These are phyloP conservation scores for Cordyceps cicadae DNA, from an alignment of 2,329 filamentous ascomycete species.

Conservation along the genomic window DNA sequence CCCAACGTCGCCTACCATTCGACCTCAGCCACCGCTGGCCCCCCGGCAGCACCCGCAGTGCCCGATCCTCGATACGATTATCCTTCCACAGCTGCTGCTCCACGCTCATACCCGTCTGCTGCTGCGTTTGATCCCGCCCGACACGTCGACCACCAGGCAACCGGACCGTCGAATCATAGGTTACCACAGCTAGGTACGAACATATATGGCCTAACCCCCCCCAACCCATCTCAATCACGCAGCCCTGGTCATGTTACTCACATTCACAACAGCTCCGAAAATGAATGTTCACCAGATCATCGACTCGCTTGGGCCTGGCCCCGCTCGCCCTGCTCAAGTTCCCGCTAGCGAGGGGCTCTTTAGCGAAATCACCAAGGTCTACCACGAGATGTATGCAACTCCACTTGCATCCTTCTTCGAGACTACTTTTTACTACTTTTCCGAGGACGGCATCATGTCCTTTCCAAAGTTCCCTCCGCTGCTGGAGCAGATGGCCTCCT, in stretches of 20 bases:
- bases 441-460: conserved; percentile 35
- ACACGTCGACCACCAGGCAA: neutral
- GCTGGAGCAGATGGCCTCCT: conserved; percentile 58
- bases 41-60: conserved; percentile 26
- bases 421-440: conserved; percentile 67
- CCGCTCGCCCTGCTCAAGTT: conserved; percentile 42
- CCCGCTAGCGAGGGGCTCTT: conserved; percentile 44
- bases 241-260: neutral
- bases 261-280: conserved; percentile 45
- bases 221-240: neutral
- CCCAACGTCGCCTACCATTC: conserved; percentile 22
- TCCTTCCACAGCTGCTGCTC: neutral
- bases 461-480: conserved; percentile 46
- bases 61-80: conserved; percentile 41
- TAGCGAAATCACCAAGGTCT: conserved; percentile 63
- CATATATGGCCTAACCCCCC: neutral
- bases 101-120: conserved; percentile 2
- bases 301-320: conserved; percentile 48
- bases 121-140: conserved; percentile 2
- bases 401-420: conserved; percentile 72
- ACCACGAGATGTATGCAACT: conserved; percentile 66
- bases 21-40: conserved; percentile 25
- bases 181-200: neutral
- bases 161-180: neutral
- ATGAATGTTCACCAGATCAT: conserved; percentile 71